Percentiles rank a stretch among this genome's conserved stretches.
phyloP scores from a whole-genome alignment of 2,329 filamentous ascomycete genomes.

The Neoarthrinium moseri region DNA sequence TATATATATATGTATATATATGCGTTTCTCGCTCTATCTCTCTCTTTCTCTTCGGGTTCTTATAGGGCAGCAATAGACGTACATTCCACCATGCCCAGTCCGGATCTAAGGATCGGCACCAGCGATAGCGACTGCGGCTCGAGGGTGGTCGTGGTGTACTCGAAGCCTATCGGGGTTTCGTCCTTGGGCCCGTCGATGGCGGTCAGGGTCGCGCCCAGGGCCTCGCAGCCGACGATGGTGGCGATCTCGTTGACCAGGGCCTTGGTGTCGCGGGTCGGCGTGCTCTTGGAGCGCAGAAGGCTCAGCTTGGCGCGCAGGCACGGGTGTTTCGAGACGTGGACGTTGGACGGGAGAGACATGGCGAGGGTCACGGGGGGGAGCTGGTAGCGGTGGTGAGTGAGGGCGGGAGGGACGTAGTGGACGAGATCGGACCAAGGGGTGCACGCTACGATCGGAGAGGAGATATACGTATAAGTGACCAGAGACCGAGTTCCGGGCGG shows the following conservation, averaged over 20 bases:
- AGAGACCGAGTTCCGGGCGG: too few species aligned
- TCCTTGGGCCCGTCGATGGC: constrained; percentile 64
- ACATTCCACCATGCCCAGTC: constrained; percentile 88
- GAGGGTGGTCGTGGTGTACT: constrained; percentile 66
- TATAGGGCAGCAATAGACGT: constrained; percentile 18
- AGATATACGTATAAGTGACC: background rate
- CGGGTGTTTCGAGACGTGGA: constrained; percentile 81
- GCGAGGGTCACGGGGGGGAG: background rate
- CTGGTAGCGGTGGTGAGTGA: too few species aligned
- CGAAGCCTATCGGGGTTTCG: constrained; percentile 73
- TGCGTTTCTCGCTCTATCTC: background rate
- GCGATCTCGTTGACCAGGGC: constrained; percentile 82
- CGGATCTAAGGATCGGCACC: constrained; percentile 89
- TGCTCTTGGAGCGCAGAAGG: constrained; percentile 74
- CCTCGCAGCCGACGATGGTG: constrained; percentile 79
- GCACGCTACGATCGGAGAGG: background rate
- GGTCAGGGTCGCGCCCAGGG: constrained; percentile 64
- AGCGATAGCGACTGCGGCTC: constrained; percentile 70
- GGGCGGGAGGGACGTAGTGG: constrained; percentile 2
- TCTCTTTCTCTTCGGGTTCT: background rate
- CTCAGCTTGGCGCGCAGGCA: constrained; percentile 87
- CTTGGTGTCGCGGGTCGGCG: constrained; percentile 74
- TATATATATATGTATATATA: background rate
- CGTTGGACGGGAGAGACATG: constrained; percentile 53
- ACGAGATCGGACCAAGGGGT: background rate